Evolutionary conservation across 2,329 filamentous ascomycete species (phyloP).

Genomic region (Cladosporium sp.): DNA sequence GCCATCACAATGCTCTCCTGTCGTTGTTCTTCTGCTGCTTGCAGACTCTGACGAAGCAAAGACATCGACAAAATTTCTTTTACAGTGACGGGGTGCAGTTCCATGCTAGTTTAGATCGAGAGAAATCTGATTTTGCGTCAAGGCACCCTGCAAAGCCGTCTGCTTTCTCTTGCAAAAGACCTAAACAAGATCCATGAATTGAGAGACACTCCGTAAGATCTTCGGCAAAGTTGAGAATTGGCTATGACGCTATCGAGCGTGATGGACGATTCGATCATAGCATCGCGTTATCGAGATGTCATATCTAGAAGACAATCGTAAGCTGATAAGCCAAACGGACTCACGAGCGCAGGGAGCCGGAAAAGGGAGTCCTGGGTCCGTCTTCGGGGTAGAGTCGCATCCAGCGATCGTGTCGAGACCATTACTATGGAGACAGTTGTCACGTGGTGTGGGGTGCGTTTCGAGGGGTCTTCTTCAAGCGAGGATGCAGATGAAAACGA

Average conservation of each 20-base stretch:
- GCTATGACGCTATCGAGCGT: background rate
- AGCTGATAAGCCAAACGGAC: background rate
- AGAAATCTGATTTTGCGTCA: background rate
- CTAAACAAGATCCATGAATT: no score
- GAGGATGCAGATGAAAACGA: background rate
- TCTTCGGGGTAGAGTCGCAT: background rate
- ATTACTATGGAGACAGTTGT: background rate
- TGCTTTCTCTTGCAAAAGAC: no score
- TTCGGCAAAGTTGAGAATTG: background rate
- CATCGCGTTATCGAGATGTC: background rate
- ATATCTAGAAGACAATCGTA: background rate
- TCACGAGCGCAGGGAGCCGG: background rate
- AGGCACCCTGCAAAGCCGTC: background rate
- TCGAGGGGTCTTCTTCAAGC: constrained; percentile 1
- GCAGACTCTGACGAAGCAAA: background rate
- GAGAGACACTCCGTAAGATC: background rate
- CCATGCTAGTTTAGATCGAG: no score
- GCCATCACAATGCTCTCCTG: background rate
- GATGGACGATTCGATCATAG: background rate
- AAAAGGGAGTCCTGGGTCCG: background rate
- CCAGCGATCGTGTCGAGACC: background rate
- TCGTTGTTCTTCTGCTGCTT: background rate
- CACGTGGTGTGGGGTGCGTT: constrained; percentile 16
- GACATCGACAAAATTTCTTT: no score
- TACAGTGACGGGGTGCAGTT: no score